Evolutionary conservation across 2,329 filamentous ascomycete genomes (phyloP), one percentile per base, ranked within the genome.

Genomic region (Lasiodiplodia hormozganensis): DNA sequence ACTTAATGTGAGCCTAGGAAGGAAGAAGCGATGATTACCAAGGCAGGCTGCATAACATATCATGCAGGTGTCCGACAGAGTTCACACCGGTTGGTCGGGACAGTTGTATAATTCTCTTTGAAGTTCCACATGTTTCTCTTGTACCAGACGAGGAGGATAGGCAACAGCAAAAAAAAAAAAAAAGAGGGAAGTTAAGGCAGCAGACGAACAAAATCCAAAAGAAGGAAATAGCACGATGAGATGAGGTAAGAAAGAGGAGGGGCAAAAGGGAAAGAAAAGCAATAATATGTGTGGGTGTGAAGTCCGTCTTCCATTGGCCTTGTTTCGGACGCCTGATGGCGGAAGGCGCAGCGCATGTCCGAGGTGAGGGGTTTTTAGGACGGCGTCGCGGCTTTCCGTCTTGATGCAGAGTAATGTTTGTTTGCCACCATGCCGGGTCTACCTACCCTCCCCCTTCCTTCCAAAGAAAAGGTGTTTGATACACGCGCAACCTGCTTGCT

Each of bases 311-410:
- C 54, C 6, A 40, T 34, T 40, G 54, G 54, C 36, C 34, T 34
- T 57, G 54, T 57, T 40, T 23, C n/a, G 54, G 54, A 28, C 25
- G 52, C 18, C 54, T 23, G 54, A 25, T 57, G 54, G 54, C 31
- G 14, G 28, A 4, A 36, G 34, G 54, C 28, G 52, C 7, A 34
- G 23, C 36, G n/a, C 23, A 38, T 18, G 18, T 21, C n/a, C 16
- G 4, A n/a, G 28, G 23, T 31, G 52, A 16, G 18, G 52, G 14
- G 28, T 56, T 12, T 54, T 34, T 28, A 14, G 52, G 16, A 56
- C n/a, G 25, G 52, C 14, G 28, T n/a, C 52, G 34, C 52, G n/a
- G 21, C 54, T 25, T 47, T 23, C 51, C 23, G 18, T 21, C 18
- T 34, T 47, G 43, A 8, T 47, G 43, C 43, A 47, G n/a, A 47